Conservation (phyloP, 257 asterid genomes). For the Lycium ferocissimum region DNA sequence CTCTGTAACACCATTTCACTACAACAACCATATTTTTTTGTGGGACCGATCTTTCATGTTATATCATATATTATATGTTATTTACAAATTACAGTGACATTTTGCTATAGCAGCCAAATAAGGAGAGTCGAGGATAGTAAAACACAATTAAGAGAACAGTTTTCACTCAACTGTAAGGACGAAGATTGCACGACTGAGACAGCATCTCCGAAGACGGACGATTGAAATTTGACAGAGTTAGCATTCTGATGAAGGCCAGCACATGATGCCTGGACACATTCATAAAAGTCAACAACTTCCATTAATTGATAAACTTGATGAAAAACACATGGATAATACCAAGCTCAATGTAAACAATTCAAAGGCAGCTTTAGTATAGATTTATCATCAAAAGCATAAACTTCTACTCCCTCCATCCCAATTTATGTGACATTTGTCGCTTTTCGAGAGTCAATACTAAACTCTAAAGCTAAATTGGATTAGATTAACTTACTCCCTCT, state of each 20-base stretch:
- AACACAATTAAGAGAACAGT: not conserved
- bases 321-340: not conserved
- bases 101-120: too few species aligned
- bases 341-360: not conserved
- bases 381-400: not conserved
- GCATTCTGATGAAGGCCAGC: not conserved
- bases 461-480: too few species aligned
- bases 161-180: conserved; percentile 16
- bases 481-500: too few species aligned
- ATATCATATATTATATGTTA: too few species aligned
- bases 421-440: too few species aligned
- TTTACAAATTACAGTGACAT: too few species aligned
- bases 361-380: not conserved
- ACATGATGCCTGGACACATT: conserved; percentile 13
- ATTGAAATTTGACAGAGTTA: conserved; percentile 20
- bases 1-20: too few species aligned
- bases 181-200: not conserved
- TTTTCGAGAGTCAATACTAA: too few species aligned
- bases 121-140: not conserved
- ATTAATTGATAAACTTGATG: not conserved
- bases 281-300: not conserved
- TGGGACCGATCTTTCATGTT: too few species aligned
- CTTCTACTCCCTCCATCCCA: too few species aligned
- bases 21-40: too few species aligned
- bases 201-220: conserved; percentile 14